Evolutionary conservation across 192 early-diverging fungal genomes (phyloP), one percentile per base, ranked within the genome.

Genomic region (Spizellomyces sp.): DNA sequence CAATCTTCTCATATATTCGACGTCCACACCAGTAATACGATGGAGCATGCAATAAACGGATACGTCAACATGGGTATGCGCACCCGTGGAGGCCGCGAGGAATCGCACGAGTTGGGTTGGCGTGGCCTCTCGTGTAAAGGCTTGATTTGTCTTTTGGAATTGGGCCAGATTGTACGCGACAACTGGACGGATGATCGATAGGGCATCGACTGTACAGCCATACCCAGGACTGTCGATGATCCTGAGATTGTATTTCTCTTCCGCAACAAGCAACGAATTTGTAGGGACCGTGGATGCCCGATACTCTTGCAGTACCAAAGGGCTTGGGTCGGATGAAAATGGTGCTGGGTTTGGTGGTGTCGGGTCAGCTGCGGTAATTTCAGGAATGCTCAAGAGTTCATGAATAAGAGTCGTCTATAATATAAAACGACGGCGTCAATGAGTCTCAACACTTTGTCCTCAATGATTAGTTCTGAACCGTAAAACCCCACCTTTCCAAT

Each of bases 1-100:
- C 58, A 90, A 76, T 45, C 83, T 74, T 21, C 84, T 75, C 81
- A 92, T 86, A 59, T 86, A 92, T 69, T 92, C 90, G 17, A 90
- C 59, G 68, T 92, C 90, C 8, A 88, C 84, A 15, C 81, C 77
- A 55, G 90, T 91, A 9, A 90, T 46, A 1, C 89, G 82, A 61
- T 89, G 67, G 27, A 83, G 60, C 27, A 83, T 79, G 57, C 81
- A 72, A 66, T 83, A 83, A n/a, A 81, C 36, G 19, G 56, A 59
- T 1, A 75, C 74, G 45, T 83, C 76, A 15, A 81, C 67, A 62
- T 83, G 79, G 6, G 74, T 64, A 64, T 80, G 82, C 9, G 64
- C 70, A n/a, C 79, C 82, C 5, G 74, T 67, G 10, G 46, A 50
- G 17, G 74, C 46, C 15, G 61, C 43, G 10, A 83, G 56, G 21